These are phyloP conservation scores for Blastobotrys attinorum DNA, from an alignment of 805 yeast species.

Conservation along the genomic window DNA sequence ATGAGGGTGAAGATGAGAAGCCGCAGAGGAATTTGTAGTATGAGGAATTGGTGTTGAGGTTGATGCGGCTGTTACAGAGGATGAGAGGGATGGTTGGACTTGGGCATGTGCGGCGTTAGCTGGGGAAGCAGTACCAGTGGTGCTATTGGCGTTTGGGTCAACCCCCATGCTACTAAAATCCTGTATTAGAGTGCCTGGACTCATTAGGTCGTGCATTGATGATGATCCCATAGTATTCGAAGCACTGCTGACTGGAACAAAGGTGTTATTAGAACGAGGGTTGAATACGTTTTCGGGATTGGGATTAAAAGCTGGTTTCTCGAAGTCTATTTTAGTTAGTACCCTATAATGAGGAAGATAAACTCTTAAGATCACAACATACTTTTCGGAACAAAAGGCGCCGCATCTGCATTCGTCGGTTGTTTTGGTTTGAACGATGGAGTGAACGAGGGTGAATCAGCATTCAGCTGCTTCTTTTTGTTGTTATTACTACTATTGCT, in stretches of 20 bases:
- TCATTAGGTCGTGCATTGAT: slow-evolving; percentile 8
- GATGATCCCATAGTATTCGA: neutral
- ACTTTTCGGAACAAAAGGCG: slow-evolving; percentile 12
- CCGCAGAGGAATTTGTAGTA: no score
- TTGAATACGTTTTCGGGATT: slow-evolving; percentile 14
- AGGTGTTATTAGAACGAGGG: slow-evolving; percentile 7
- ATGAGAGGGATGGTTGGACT: no score
- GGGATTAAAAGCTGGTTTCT: slow-evolving; percentile 2
- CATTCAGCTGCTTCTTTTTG: slow-evolving; percentile 46
- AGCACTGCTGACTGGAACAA: no score
- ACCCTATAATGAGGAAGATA: neutral
- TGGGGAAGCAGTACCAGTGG: no score
- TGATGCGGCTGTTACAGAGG: slow-evolving; percentile 4
- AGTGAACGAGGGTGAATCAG: slow-evolving; percentile 49
- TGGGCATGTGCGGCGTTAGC: no score
- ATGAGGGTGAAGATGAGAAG: slow-evolving; percentile 5
- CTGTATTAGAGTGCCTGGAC: neutral
- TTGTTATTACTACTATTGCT: no score
- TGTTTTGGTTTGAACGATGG: slow-evolving; percentile 27
- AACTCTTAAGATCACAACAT: no score
- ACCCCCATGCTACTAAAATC: slow-evolving; percentile 6
- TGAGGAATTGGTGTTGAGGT: no score
- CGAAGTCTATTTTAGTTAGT: neutral
- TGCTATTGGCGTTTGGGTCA: no score
- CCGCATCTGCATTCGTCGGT: slow-evolving; percentile 3